Percentiles rank a stretch among this genome's conserved stretches.
These are phyloP conservation scores for Globisporangium echinulatum DNA, from an alignment of 352 stramenopile species.

Conservation along the genomic window DNA sequence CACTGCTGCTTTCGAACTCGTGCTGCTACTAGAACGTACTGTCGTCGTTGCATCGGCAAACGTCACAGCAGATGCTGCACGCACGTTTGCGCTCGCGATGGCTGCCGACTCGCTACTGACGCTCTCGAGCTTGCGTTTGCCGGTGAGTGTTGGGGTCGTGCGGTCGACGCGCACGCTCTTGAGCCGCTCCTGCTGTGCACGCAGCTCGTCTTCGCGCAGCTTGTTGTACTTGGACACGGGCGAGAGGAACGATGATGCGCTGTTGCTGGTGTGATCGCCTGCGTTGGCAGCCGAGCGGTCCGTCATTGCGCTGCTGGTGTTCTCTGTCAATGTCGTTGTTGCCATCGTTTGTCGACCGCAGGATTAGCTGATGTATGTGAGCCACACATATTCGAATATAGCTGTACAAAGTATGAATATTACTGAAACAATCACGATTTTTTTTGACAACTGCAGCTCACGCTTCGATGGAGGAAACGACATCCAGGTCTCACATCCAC, in stretches of 20 bases:
- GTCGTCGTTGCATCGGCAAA: constrained; percentile 8
- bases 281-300: no score
- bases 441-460: no score
- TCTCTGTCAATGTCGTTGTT: no score
- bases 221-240: constrained; percentile 29
- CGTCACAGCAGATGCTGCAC: not conserved
- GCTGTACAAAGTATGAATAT: no score
- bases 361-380: no score
- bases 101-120: not conserved
- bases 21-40: not conserved
- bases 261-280: not conserved
- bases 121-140: constrained; percentile 26
- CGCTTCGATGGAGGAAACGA: no score
- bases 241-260: constrained; percentile 16
- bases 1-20: not conserved
- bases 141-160: constrained; percentile 5
- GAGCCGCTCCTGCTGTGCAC: constrained; percentile 26
- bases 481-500: no score
- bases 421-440: no score
- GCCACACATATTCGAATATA: no score
- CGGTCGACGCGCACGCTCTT: constrained; percentile 12
- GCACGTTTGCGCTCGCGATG: not conserved
- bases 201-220: constrained; percentile 11
- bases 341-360: no score
- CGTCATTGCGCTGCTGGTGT: no score